These are phyloP conservation scores for Dalbergia cochinchinensis DNA, from an alignment of 306 rosid genomes.

Conservation along the genomic window DNA sequence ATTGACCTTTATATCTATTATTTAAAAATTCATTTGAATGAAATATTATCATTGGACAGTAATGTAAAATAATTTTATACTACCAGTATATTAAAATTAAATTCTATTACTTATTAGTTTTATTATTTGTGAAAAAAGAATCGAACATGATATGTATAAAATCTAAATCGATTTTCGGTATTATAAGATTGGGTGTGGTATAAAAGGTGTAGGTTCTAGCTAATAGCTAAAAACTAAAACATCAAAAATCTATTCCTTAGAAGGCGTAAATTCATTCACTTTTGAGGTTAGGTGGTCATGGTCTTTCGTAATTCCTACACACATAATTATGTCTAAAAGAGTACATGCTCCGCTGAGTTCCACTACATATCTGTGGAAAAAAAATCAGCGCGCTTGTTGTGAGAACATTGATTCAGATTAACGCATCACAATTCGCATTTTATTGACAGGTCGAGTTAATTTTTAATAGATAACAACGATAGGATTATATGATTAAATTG, in stretches of 20 bases:
- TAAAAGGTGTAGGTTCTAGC: background rate
- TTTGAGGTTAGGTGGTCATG: background rate
- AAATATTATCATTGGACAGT: too few relatives aligned
- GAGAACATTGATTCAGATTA: conserved; percentile 10
- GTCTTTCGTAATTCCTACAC: background rate
- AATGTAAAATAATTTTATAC: too few relatives aligned
- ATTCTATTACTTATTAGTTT: background rate
- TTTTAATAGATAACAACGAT: conserved; percentile 7
- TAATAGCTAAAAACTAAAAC: too few relatives aligned
- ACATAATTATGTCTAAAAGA: background rate
- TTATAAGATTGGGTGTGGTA: background rate
- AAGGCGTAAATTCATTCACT: background rate
- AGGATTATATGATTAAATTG: background rate
- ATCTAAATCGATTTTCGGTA: conserved; percentile 1
- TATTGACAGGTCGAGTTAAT: background rate
- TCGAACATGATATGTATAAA: background rate
- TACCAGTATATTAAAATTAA: too few relatives aligned
- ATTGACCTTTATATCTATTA: too few relatives aligned
- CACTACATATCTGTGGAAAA: background rate
- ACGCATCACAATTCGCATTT: background rate
- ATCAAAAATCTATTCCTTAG: background rate
- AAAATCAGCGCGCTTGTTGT: conserved; percentile 39
- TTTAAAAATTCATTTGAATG: too few relatives aligned
- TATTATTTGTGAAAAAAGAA: background rate
- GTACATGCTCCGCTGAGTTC: background rate